A percentile compares a stretch with the other conserved stretches of the same genome.
Evolutionary conservation across 2,329 filamentous ascomycete species (phyloP).

Genomic region (Claviceps pazoutovae): DNA sequence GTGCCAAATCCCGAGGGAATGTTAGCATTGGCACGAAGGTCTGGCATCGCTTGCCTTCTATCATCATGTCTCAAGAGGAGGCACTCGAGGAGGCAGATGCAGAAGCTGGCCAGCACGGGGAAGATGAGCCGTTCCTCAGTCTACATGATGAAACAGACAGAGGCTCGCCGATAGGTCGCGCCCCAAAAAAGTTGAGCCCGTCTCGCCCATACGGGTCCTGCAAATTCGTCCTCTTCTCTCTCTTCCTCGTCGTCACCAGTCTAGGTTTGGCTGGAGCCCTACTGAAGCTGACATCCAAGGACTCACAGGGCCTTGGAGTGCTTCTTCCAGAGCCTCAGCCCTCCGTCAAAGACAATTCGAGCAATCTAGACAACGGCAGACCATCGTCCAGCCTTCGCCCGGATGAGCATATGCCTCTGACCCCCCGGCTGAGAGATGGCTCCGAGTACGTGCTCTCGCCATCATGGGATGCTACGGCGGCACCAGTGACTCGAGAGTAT

Average conservation of each 20-base stretch:
- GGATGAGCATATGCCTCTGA: slow-evolving; percentile 11
- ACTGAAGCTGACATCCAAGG: slow-evolving; percentile 9
- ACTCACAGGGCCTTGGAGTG: not conserved
- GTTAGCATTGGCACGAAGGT: too few species aligned
- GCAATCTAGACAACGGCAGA: not conserved
- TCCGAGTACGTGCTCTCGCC: slow-evolving; percentile 43
- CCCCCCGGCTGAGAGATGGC: slow-evolving; percentile 16
- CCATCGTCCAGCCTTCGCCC: slow-evolving; percentile 7
- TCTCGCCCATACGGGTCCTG: slow-evolving; percentile 1
- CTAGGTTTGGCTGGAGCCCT: slow-evolving; percentile 11
- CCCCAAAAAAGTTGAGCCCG: not conserved
- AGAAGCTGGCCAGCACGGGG: too few species aligned
- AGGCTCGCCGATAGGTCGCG: not conserved
- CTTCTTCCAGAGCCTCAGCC: not conserved
- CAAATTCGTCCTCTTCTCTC: slow-evolving; percentile 9
- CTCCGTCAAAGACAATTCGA: not conserved
- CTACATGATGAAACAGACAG: not conserved
- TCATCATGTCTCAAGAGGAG: too few species aligned
- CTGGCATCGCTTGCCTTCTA: too few species aligned
- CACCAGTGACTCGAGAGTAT: slow-evolving; percentile 39
- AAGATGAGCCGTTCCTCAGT: too few species aligned
- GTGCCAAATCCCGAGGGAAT: too few species aligned
- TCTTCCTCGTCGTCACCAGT: slow-evolving; percentile 12
- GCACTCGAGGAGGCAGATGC: too few species aligned
- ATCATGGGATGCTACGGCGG: slow-evolving; percentile 39